Evolutionary conservation across 2,329 filamentous ascomycete species (phyloP), one percentile per base, ranked within the genome.

Genomic region (Exophiala lecanii-corni): DNA sequence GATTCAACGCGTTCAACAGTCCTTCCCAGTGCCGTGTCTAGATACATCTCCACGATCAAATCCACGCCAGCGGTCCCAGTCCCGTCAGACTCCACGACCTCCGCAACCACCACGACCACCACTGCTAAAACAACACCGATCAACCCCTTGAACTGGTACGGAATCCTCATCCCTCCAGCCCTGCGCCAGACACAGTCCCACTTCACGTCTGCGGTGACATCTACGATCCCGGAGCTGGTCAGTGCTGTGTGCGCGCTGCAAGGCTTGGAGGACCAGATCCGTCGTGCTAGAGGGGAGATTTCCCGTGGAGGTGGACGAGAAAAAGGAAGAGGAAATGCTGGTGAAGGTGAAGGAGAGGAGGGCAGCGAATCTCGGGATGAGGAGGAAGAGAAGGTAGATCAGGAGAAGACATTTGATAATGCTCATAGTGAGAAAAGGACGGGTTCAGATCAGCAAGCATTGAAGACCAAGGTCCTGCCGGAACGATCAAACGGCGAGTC

Each of bases 71-170:
- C 25, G 9, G n/a, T n/a, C n/a, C n/a, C n/a, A n/a, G n/a, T n/a
- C n/a, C n/a, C n/a, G n/a, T n/a, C n/a, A n/a, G n/a, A n/a, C n/a
- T n/a, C n/a, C n/a, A n/a, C n/a, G n/a, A n/a, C n/a, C n/a, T n/a
- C n/a, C n/a, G n/a, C 10, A 19, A 10, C n/a, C 17, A 28, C 10
- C n/a, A 25, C 31, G 4, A 25, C 13, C 26, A 17, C 26, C 19
- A 30, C 20, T 12, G 18, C 2, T 17, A 26, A 39, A 10, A 16
- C 34, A 34, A 21, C 42, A 36, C n/a, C n/a, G n/a, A n/a, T n/a
- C n/a, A 65, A 74, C 45, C 71, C 71, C 5, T 53, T 74, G 17
- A 60, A 61, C 16, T 73, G 70, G 70, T 74, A 71, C 51, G 71
- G 71, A 4, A 67, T 74, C 30, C 57, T 74, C 9, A 63, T 70